phyloP scores from a whole-genome alignment of 208 protist species.

The Trypanosoma theileri region DNA sequence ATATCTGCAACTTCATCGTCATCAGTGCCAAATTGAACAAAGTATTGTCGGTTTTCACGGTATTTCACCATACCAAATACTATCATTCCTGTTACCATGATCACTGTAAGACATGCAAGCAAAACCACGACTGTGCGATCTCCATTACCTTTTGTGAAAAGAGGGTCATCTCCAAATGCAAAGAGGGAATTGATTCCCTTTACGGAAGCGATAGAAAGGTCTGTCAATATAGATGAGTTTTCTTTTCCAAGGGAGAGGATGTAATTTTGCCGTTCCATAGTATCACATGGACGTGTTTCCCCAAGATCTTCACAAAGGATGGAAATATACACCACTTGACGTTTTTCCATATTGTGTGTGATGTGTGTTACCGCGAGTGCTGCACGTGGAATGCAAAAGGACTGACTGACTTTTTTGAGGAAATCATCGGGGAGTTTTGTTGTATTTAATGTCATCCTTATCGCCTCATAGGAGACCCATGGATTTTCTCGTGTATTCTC shows the following conservation, averaged over 20 bases:
- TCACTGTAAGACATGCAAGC: constrained; percentile 34
- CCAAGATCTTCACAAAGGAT: constrained; percentile 56
- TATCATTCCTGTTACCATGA: constrained; percentile 33
- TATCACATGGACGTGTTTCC: constrained; percentile 36
- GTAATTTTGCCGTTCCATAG: constrained; percentile 64
- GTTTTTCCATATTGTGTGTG: constrained; percentile 29
- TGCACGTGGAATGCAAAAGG: constrained; percentile 53
- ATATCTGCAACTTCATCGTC: constrained; percentile 80
- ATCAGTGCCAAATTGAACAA: constrained; percentile 70
- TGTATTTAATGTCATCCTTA: constrained; percentile 37
- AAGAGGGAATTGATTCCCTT: constrained; percentile 37
- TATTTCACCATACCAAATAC: constrained; percentile 66
- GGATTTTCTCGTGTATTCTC: constrained; percentile 21
- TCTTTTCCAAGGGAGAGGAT: constrained; percentile 35
- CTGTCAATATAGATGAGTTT: constrained; percentile 11
- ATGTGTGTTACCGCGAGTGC: constrained; percentile 40
- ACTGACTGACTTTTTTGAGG: constrained; percentile 27
- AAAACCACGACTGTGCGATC: constrained; percentile 17
- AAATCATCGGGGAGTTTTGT: constrained; percentile 30
- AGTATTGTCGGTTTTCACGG: constrained; percentile 70
- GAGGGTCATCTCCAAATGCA: constrained; percentile 42
- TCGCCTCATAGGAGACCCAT: constrained; percentile 48
- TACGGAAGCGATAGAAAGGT: constrained; percentile 25
- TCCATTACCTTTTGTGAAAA: constrained; percentile 4
- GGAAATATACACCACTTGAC: constrained; percentile 49